Conservation (phyloP, 768 basidiomycete species). For the Mycena chlorophos region DNA sequence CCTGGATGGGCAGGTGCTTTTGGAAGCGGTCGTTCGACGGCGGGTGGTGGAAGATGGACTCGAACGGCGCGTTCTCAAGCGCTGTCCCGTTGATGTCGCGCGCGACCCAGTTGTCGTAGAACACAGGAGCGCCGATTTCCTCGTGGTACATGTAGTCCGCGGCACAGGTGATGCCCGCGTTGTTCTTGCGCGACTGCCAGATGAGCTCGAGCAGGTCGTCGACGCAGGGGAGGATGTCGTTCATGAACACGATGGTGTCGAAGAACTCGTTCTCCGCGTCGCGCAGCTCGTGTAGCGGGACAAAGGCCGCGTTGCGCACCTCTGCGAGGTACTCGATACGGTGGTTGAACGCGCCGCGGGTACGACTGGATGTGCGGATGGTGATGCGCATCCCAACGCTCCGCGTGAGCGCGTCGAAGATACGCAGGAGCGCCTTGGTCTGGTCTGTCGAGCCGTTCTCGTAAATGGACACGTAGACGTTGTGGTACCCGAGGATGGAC, state of each 20-base stretch:
- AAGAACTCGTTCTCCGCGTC: constrained; percentile 93
- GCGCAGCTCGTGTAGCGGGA: constrained; percentile 90
- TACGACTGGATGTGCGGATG: constrained; percentile 90
- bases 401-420: constrained; percentile 90
- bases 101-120: constrained; percentile 99
- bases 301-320: constrained; percentile 97
- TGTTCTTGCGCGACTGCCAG: constrained; percentile 89
- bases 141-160: constrained; percentile 99
- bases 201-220: constrained; percentile 98
- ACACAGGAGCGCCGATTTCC: constrained; percentile 89
- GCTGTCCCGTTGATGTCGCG: constrained; percentile 98
- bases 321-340: constrained; percentile 99
- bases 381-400: constrained; percentile 90
- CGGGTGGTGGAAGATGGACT: constrained; percentile 86
- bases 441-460: constrained; percentile 99
- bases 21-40: constrained; percentile 81
- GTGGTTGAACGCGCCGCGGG: constrained; percentile 95
- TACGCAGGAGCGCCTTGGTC: constrained; percentile 92
- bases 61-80: constrained; percentile 96
- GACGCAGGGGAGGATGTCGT: constrained; percentile 96
- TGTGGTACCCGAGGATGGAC: constrained; percentile 91
- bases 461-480: constrained; percentile 97
- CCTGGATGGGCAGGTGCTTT: constrained; percentile 89
- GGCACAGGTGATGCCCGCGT: constrained; percentile 97
- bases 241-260: constrained; percentile 98